Evolutionary conservation across 192 early-diverging fungal genomes (phyloP), one percentile per base, ranked within the genome.

Genomic region (Backusella circina): DNA sequence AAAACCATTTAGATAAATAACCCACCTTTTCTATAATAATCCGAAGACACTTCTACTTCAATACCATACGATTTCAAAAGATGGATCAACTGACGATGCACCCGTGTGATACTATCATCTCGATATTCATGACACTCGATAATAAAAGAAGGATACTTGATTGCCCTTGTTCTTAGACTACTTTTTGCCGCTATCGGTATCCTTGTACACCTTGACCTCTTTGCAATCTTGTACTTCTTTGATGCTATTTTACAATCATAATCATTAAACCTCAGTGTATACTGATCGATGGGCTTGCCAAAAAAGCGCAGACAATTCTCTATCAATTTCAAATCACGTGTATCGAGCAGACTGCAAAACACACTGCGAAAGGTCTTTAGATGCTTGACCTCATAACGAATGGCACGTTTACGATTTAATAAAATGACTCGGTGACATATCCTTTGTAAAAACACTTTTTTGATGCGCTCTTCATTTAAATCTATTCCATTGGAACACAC

Each of bases 181-280:
- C 54, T 61, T 7, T 23, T 26, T 61, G 21, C 8, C 10, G 23
- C 54, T 2, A 61, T 61, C 9, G 54, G 54, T 61, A 61, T 61
- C 21, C 23, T 61, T 61, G 54, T 61, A 28, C 8, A 12, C 28
- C 37, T 67, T n/a, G n/a, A n/a, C 35, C 10, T 67, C 8, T 67
- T 32, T 67, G 32, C 18, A 23, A 35, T 2, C 5, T 68, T 23
- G 21, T 26, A 37, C 35, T 36, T 33, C 37, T n/a, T 33, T 1
- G 67, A 21, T 13, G 35, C 32, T 38, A 33, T 68, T 3, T 68
- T 68, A 68, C n/a, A 68, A 68, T 68, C 32, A 68, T 68, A 33
- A 23, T 37, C 18, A 68, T 68, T 36, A 36, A 68, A 68, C 21
- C 32, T 68, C 8, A 68, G 16, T n/a, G n/a, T 68, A 28, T 61